Percentiles rank a stretch among this genome's conserved stretches.
Conservation (phyloP, 2,329 filamentous ascomycete genomes). For the Didymosphaeria variabile region DNA sequence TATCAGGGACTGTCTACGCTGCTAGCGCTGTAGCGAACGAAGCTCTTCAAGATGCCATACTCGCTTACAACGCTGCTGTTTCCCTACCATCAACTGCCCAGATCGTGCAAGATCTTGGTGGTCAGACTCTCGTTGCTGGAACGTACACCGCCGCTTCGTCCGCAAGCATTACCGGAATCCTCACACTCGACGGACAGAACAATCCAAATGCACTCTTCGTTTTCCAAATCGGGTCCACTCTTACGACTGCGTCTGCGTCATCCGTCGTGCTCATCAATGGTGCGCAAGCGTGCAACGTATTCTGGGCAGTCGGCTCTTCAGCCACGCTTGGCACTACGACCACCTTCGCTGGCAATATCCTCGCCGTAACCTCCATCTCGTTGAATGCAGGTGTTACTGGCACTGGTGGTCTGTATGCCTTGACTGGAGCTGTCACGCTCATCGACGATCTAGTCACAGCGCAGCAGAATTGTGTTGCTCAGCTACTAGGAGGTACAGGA, state of each 20-base stretch:
- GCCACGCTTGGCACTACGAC: constrained; percentile 22
- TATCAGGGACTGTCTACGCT: constrained; percentile 9
- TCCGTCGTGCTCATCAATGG: constrained; percentile 22
- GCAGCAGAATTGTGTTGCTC: not conserved
- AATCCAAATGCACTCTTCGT: constrained; percentile 20
- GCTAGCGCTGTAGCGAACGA: not conserved
- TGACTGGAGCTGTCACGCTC: constrained; percentile 23
- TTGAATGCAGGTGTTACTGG: constrained; percentile 15
- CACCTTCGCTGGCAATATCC: constrained; percentile 19
- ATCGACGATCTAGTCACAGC: constrained; percentile 17
- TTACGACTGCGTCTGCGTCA: constrained; percentile 18
- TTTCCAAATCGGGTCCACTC: constrained; percentile 23
- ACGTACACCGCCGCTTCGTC: constrained; percentile 12
- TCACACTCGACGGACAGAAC: constrained; percentile 21
- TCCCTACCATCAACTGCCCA: not conserved
- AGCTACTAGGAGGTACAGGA: no score
- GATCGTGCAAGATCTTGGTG: not conserved
- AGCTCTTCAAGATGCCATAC: not conserved
- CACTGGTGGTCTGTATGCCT: constrained; percentile 19
- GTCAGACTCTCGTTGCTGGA: not conserved
- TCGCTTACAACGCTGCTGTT: not conserved
- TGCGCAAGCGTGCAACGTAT: constrained; percentile 25
- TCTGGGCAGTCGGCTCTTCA: constrained; percentile 21
- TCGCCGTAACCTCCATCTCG: constrained; percentile 20
- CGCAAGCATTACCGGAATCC: constrained; percentile 19